Conservation (phyloP, 345 rosid species). For the Trapa bicornis region DNA sequence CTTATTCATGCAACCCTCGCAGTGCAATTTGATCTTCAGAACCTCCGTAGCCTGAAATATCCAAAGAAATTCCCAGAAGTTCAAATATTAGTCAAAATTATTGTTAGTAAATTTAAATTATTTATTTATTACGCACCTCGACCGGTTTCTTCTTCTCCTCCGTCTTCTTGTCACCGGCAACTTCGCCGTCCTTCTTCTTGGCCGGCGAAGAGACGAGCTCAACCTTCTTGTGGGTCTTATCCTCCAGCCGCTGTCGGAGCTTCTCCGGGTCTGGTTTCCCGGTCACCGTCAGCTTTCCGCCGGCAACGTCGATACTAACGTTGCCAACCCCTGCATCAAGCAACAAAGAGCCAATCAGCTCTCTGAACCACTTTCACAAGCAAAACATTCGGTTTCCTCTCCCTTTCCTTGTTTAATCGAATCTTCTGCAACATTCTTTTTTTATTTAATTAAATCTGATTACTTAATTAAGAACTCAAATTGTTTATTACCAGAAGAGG, state of each 20-base stretch:
- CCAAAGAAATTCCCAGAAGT: no score
- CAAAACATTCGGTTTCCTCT: background rate
- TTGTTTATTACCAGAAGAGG: no score
- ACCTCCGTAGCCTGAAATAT: conserved; percentile 27
- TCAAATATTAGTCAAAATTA: background rate
- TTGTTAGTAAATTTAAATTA: no score
- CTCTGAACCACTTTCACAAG: no score
- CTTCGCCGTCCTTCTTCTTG: conserved; percentile 20
- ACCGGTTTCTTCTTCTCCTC: conserved; percentile 10
- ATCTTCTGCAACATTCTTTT: no score
- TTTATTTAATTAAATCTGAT: no score
- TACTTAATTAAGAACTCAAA: no score
- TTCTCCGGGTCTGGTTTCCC: conserved; percentile 30
- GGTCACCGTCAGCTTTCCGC: conserved; percentile 24
- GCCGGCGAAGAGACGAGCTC: conserved; percentile 26
- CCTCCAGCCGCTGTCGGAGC: conserved; percentile 21
- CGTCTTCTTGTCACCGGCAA: conserved; percentile 30
- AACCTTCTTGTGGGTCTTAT: conserved; percentile 20
- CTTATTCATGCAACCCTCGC: conserved; percentile 32
- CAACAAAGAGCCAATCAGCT: background rate
- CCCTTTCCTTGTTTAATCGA: no score
- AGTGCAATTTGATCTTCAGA: conserved; percentile 27
- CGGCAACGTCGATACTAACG: conserved; percentile 19
- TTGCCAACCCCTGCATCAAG: conserved; percentile 23
- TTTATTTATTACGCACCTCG: conserved; percentile 6